These are phyloP conservation scores for Candida tetrigidarum DNA, from an alignment of 1,139 yeast species.

Conservation along the genomic window DNA sequence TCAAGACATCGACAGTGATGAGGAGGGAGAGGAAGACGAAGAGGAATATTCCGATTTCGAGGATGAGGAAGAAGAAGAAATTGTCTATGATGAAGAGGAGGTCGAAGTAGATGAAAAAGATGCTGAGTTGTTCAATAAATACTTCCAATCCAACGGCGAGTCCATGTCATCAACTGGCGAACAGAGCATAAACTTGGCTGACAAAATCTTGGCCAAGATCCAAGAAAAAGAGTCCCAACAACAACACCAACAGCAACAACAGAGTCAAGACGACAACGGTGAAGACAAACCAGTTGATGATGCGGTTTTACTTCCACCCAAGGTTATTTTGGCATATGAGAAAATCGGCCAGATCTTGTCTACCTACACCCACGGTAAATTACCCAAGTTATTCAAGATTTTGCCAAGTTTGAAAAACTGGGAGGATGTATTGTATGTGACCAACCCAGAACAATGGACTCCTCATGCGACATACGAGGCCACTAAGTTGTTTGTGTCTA, in stretches of 20 bases:
- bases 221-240: constrained; percentile 64
- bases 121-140: constrained; percentile 70
- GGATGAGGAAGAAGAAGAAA: constrained; percentile 54
- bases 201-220: constrained; percentile 87
- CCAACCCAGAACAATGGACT: constrained; percentile 93
- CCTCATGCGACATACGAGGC: constrained; percentile 98
- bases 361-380: constrained; percentile 94
- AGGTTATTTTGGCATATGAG: constrained; percentile 92
- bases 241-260: too few species aligned
- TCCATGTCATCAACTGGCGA: constrained; percentile 23
- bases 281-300: constrained; percentile 26
- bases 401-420: constrained; percentile 91
- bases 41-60: constrained; percentile 57
- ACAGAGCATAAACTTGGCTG: constrained; percentile 77
- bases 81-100: constrained; percentile 51
- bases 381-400: constrained; percentile 93
- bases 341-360: constrained; percentile 87
- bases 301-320: constrained; percentile 86
- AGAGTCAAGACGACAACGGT: too few species aligned
- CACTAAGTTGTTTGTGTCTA: constrained; percentile 90
- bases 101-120: constrained; percentile 71
- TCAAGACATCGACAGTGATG: constrained; percentile 29
- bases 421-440: constrained; percentile 93
- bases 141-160: constrained; percentile 47
- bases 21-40: constrained; percentile 37